Evolutionary conservation across 306 rosid species (phyloP), one percentile per base, ranked within the genome.

Genomic region (Cajanus cajan): DNA sequence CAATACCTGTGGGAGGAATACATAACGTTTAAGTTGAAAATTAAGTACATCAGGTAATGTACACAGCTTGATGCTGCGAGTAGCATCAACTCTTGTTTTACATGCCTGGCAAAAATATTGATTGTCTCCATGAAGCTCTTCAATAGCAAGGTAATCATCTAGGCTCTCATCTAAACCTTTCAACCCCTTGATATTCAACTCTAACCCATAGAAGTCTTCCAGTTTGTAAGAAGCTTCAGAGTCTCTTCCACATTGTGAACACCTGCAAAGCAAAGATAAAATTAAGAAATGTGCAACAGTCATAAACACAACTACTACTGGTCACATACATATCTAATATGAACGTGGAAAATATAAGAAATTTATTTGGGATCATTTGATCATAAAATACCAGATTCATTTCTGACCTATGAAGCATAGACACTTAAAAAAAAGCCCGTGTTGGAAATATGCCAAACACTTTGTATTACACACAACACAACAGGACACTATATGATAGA

Each of bases 151-250:
- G 81, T 95, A 95, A 86, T 95, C 98, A 85, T 91, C 83, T 73
- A 95, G 86, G 82, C 98, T 95, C 82, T 91, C 94, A 76, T 85
- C 91, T 80, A 95, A 86, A 83, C 88, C 88, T 86, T 85, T 90
- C 83, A 95, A 67, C 65, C 98, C 98, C 86, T 87, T 90, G 68
- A 95, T 92, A 83, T 95, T 95, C 88, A 95, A 88, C 88, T 95
- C 98, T 79, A 95, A 79, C 89, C 93, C 98, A 92, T 95, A 95
- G 77, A 95, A 95, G 78, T 95, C 98, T 83, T 92, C 96, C 97
- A 90, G 85, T 66, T 91, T 92, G 63, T 90, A 91, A 84, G 98
- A 95, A 71, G 98, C 94, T 80, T 95, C 97, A 13, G 98, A 95
- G 67, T 91, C 90, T 80, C 87, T 89, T 79, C 96, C 93, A 82